Percentiles rank a stretch among this genome's conserved stretches.
Conservation (phyloP, 345 rosid species). For the Citrus glauca region DNA sequence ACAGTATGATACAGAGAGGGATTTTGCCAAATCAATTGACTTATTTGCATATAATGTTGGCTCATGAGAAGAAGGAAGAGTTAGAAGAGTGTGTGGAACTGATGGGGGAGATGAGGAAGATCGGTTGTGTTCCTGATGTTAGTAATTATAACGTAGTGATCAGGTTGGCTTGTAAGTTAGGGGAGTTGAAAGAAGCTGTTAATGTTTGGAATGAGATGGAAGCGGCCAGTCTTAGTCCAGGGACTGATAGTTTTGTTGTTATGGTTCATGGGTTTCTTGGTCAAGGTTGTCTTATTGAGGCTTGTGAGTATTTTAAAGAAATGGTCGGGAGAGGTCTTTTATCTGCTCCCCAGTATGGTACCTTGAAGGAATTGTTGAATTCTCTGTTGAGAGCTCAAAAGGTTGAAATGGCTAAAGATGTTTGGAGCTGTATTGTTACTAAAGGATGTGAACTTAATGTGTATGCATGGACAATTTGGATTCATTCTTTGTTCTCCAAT, state of each 20-base stretch:
- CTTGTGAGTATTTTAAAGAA: conserved; percentile 71
- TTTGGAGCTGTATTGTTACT: conserved; percentile 65
- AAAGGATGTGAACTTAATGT: conserved; percentile 75
- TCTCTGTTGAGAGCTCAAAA: conserved; percentile 60
- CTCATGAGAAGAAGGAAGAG: conserved; percentile 74
- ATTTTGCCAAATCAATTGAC: conserved; percentile 51
- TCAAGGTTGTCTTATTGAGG: conserved; percentile 60
- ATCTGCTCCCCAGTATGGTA: conserved; percentile 62
- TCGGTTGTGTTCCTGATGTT: conserved; percentile 56
- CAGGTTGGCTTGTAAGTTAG: conserved; percentile 76
- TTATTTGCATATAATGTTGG: conserved; percentile 72
- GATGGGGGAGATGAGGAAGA: conserved; percentile 51
- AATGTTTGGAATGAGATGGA: conserved; percentile 74
- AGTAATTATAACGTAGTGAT: conserved; percentile 57
- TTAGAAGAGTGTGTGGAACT: conserved; percentile 65
- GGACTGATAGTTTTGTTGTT: conserved; percentile 66
- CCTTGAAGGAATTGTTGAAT: conserved; percentile 63
- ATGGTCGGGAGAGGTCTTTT: conserved; percentile 76
- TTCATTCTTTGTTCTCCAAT: conserved; percentile 77
- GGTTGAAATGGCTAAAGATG: conserved; percentile 78
- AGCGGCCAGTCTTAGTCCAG: conserved; percentile 61
- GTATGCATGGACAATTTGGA: conserved; percentile 88
- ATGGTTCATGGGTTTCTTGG: conserved; percentile 65
- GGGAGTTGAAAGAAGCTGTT: conserved; percentile 58
- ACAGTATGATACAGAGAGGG: conserved; percentile 56